phyloP scores from a whole-genome alignment of 441 rosid genomes.

The Geranium incanum region DNA sequence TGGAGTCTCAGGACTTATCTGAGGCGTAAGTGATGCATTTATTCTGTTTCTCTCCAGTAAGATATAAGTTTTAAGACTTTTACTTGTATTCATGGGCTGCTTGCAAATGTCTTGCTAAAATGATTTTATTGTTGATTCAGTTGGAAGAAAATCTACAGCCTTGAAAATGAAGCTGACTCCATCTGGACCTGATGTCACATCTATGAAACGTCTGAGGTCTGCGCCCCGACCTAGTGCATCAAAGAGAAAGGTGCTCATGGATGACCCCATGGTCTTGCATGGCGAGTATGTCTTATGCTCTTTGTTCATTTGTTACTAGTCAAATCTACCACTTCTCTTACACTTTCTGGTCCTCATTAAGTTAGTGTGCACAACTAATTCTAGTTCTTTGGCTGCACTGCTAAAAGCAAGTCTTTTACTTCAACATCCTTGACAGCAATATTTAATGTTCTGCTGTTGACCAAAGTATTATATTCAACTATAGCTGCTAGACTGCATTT shows the following conservation, averaged over 20 bases:
- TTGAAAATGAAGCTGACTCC: conserved; percentile 76
- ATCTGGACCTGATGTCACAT: conserved; percentile 46
- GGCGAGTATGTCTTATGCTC: conserved; percentile 76
- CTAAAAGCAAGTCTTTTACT: not conserved
- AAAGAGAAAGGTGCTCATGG: conserved; percentile 94
- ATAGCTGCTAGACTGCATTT: not conserved
- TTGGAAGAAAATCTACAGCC: conserved; percentile 74
- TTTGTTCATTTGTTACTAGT: not conserved
- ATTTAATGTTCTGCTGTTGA: not conserved
- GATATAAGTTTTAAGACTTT: not conserved
- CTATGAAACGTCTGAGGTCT: conserved; percentile 55
- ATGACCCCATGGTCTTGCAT: conserved; percentile 88
- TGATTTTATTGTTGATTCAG: conserved; percentile 34
- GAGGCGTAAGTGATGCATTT: conserved; percentile 1
- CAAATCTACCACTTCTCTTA: not conserved
- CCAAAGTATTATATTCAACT: not conserved
- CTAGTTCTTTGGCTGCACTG: not conserved
- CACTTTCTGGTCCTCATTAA: too few relatives aligned
- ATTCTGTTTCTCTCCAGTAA: not conserved
- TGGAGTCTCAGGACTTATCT: not conserved
- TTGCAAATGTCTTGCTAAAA: conserved; percentile 6
- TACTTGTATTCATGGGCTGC: conserved; percentile 3
- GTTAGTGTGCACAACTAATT: not conserved
- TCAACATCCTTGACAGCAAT: not conserved
- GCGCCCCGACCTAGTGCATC: conserved; percentile 49